Percentiles rank a stretch among this genome's conserved stretches.
Evolutionary conservation across 2,329 filamentous ascomycete genomes (phyloP).

Genomic region (Fusarium marasasianum): DNA sequence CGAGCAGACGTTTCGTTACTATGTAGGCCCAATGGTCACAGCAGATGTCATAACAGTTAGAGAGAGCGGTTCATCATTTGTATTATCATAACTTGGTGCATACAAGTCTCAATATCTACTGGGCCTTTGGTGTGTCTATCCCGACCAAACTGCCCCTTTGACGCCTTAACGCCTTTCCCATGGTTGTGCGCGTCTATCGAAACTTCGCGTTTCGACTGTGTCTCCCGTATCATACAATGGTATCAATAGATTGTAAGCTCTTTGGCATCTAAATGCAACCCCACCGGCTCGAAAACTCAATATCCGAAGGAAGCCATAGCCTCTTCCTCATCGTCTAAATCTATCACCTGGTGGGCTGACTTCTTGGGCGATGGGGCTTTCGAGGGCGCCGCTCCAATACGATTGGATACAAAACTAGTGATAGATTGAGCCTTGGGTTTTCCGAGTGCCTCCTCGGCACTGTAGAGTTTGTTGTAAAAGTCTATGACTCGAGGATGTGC

Average conservation of each 20-base stretch:
- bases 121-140: constrained; percentile 1
- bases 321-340: constrained; percentile 61
- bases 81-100: constrained; percentile 24
- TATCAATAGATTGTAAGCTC: constrained; percentile 1
- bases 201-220: neutral
- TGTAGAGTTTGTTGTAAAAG: constrained; percentile 87
- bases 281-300: constrained; percentile 18
- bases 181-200: constrained; percentile 8
- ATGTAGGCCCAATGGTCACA: neutral
- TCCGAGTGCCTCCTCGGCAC: constrained; percentile 66
- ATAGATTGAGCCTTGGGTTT: constrained; percentile 47
- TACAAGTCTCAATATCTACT: constrained; percentile 32
- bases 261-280: neutral
- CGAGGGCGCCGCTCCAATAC: constrained; percentile 42
- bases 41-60: neutral
- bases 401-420: constrained; percentile 52
- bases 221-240: constrained; percentile 20
- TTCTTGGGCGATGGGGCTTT: constrained; percentile 29
- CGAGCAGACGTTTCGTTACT: neutral
- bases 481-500: constrained; percentile 86
- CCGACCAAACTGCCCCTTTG: constrained; percentile 15
- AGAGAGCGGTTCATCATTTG: constrained; percentile 18
- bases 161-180: constrained; percentile 23
- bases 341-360: constrained; percentile 34
- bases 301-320: constrained; percentile 58